Conservation (phyloP, 768 basidiomycete genomes). For the Rhodotorula paludigena region DNA sequence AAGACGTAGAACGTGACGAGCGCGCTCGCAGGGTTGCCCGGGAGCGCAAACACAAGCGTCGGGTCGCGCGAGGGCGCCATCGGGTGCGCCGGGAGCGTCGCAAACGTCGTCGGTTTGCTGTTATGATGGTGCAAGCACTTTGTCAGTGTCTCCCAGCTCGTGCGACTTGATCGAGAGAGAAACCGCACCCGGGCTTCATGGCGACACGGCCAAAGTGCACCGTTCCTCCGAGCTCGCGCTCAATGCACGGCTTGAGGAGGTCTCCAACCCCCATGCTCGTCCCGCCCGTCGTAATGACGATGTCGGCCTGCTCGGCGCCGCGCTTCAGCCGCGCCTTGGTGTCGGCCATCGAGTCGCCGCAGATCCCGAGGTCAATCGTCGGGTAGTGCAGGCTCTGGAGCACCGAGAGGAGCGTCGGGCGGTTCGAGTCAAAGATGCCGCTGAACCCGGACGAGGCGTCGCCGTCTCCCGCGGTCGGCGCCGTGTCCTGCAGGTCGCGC, state of each 20-base stretch:
- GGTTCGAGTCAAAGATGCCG: conserved; percentile 76
- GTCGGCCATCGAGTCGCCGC: conserved; percentile 59
- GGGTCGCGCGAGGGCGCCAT: conserved; percentile 44
- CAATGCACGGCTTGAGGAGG: conserved; percentile 80
- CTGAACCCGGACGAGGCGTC: conserved; percentile 35
- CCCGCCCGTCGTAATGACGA: conserved; percentile 79
- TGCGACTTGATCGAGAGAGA: background rate
- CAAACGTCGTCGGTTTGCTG: conserved; percentile 84
- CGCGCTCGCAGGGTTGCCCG: conserved; percentile 83
- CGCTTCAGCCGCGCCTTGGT: conserved; percentile 54
- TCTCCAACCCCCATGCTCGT: conserved; percentile 88
- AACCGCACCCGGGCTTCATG: conserved; percentile 59
- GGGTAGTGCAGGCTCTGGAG: conserved; percentile 69
- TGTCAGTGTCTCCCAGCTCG: background rate
- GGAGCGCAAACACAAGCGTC: conserved; percentile 75
- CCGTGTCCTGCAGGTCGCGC: conserved; percentile 55
- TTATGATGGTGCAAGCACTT: background rate
- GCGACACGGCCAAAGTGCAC: conserved; percentile 81
- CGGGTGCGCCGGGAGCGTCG: conserved; percentile 58
- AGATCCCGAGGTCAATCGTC: conserved; percentile 75
- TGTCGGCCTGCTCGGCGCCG: conserved; percentile 63
- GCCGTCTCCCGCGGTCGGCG: background rate
- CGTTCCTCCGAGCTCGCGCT: conserved; percentile 66
- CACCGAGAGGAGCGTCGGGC: conserved; percentile 68
- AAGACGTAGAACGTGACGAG: conserved; percentile 76